Conservation (phyloP, 345 rosid genomes). For the Viola odorata region DNA sequence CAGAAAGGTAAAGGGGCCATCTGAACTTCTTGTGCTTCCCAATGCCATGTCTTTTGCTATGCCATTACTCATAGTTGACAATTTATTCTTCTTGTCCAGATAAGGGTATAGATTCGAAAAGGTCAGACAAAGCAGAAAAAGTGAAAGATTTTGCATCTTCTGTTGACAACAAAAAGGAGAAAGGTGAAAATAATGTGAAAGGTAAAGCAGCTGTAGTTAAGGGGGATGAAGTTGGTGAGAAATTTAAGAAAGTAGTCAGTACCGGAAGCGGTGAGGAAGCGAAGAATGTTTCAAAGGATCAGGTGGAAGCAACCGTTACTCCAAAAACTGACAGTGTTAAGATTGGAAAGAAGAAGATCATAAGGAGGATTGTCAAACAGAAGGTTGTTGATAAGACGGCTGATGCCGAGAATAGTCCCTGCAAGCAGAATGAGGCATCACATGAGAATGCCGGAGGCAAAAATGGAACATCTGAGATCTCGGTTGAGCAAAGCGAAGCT, state of each 20-base stretch:
- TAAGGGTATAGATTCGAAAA: slow-evolving; percentile 28
- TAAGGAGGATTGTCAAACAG: slow-evolving; percentile 72
- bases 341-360: slow-evolving; percentile 65
- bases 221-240: slow-evolving; percentile 29
- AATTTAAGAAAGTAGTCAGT: slow-evolving; percentile 26
- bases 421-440: slow-evolving; percentile 36
- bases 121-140: slow-evolving; percentile 31
- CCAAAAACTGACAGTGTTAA: slow-evolving; percentile 39
- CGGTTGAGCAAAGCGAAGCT: slow-evolving; percentile 39
- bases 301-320: slow-evolving; percentile 34
- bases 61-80: slow-evolving; percentile 1
- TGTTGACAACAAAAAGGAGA: slow-evolving; percentile 30
- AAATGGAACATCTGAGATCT: slow-evolving; percentile 34
- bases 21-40: slow-evolving; percentile 3
- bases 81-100: slow-evolving; percentile 20
- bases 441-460: slow-evolving; percentile 39
- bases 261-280: slow-evolving; percentile 22
- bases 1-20: slow-evolving; percentile 42
- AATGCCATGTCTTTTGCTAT: slow-evolving; percentile 7
- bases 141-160: slow-evolving; percentile 31
- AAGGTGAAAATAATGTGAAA: slow-evolving; percentile 28
- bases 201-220: slow-evolving; percentile 29
- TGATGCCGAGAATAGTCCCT: slow-evolving; percentile 26
- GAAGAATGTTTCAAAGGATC: slow-evolving; percentile 36
- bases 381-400: slow-evolving; percentile 45